phyloP scores from a whole-genome alignment of 345 rosid species.

The Bruguiera parviflora region DNA sequence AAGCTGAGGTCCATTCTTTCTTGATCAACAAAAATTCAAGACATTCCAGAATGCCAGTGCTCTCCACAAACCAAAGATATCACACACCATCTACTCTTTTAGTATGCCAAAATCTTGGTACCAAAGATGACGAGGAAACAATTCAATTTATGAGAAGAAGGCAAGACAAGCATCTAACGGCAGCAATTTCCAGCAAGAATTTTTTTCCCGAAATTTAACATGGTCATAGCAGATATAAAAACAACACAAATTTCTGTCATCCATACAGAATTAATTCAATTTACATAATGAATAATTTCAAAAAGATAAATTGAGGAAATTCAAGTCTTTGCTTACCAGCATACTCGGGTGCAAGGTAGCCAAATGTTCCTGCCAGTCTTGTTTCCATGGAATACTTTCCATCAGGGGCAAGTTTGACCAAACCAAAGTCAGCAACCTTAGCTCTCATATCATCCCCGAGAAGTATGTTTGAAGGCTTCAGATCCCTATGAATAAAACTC shows the following conservation, averaged over 20 bases:
- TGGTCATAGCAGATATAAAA: background rate
- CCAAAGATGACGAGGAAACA: too few species aligned
- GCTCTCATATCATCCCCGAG: slow-evolving; percentile 94
- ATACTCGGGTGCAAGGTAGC: slow-evolving; percentile 95
- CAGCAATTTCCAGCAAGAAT: too few species aligned
- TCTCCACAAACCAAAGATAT: too few species aligned
- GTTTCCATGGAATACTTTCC: slow-evolving; percentile 85
- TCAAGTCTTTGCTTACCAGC: slow-evolving; percentile 53
- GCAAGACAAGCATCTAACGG: too few species aligned
- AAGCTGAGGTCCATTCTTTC: too few species aligned
- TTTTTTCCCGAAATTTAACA: too few species aligned
- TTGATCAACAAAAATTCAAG: too few species aligned
- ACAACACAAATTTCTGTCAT: background rate
- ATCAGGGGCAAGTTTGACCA: slow-evolving; percentile 83
- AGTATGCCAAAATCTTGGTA: too few species aligned
- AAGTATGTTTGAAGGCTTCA: slow-evolving; percentile 86
- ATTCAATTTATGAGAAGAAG: too few species aligned
- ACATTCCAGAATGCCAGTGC: too few species aligned
- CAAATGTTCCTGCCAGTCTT: slow-evolving; percentile 87
- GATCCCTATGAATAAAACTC: slow-evolving; percentile 87
- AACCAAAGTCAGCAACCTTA: slow-evolving; percentile 87
- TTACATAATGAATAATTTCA: slow-evolving; percentile 8
- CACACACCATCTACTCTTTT: too few species aligned
- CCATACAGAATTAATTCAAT: background rate
- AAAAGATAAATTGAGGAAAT: background rate